Base-by-base conservation (phyloP, 2,329 filamentous ascomycete species). In the Cladosporium sp. region DNA sequence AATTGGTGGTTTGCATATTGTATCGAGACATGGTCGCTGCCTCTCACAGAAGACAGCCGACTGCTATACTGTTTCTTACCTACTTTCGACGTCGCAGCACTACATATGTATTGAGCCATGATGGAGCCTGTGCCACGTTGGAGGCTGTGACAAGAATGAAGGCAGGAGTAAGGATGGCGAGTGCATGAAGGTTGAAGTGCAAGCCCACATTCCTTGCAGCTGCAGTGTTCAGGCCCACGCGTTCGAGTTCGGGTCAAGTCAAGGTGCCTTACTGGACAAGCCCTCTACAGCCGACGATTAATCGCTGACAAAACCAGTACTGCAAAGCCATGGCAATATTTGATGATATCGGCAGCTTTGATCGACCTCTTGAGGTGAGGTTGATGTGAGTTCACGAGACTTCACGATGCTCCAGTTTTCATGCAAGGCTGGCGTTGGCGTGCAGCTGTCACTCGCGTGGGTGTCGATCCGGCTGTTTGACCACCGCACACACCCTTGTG, bases 91-190 rank as follows among this genome's bases (percentile, higher is more conserved):
- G n/a, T 12, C 47, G 11, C 17, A 19, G n/a, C 19, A 30, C 9
- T 38, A 30, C 20, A 47, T 56, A 49, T 56, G 34, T 56, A 12
- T 4, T 8, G 19, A 22, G 40, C 30, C 52, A 56, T 39, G 40
- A 19, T 28, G 42, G 30, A 47, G 52, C 30, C 40, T 56, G 42
- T 38, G 28, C 17, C 52, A 56, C 28, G 40, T 28, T 38, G 42
- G 40, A 47, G 52, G 52, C 52, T 56, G 42, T 38, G 25, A 14
- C 19, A 49, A 49, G 52, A 56, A 56, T 56, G 52, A 40, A 47
- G 42, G 52, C 52, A 38, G 49, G 30, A 30, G 25, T 12, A 17
- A 19, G 38, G 42, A 45, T 55, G 52, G 52, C 30, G 19, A 56
- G 52, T 56, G 52, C 52, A 56, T 56, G 52, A 45, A 56, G n/a